Evolutionary conservation across 2,329 filamentous ascomycete species (phyloP).

Genomic region (Alternaria triticimaculans): DNA sequence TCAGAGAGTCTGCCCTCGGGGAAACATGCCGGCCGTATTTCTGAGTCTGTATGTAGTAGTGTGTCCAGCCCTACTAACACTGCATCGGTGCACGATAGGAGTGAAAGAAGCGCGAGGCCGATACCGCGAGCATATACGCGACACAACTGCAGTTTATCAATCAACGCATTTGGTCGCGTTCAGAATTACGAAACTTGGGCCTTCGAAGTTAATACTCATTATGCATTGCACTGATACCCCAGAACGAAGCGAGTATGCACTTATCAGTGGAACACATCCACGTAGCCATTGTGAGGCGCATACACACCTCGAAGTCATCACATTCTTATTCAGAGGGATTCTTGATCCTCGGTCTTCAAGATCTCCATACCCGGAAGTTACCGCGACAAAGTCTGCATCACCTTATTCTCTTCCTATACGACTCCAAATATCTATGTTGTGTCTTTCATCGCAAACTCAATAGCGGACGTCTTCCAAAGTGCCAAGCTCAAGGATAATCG

Average conservation of each 20-base stretch:
- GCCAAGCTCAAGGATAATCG: too few species aligned
- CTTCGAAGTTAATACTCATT: not conserved
- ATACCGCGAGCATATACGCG: not conserved
- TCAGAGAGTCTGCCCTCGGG: not conserved
- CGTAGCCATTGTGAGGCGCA: not conserved
- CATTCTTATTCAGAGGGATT: too few species aligned
- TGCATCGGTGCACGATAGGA: not conserved
- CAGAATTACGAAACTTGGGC: not conserved
- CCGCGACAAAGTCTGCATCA: not conserved
- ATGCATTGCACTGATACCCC: too few species aligned
- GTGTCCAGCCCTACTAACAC: not conserved
- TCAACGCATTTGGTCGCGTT: not conserved
- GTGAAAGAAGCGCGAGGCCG: not conserved
- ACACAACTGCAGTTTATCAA: not conserved
- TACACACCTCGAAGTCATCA: not conserved
- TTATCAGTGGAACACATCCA: not conserved
- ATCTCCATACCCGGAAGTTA: not conserved
- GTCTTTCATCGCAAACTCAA: too few species aligned
- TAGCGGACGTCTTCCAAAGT: too few species aligned
- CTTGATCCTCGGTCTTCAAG: not conserved
- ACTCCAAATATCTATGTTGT: too few species aligned
- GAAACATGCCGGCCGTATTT: not conserved
- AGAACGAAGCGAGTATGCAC: too few species aligned
- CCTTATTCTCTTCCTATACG: too few species aligned
- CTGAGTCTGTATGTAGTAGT: not conserved